phyloP scores from a whole-genome alignment of 768 basidiomycete species.

The Lyophyllum atratum region DNA sequence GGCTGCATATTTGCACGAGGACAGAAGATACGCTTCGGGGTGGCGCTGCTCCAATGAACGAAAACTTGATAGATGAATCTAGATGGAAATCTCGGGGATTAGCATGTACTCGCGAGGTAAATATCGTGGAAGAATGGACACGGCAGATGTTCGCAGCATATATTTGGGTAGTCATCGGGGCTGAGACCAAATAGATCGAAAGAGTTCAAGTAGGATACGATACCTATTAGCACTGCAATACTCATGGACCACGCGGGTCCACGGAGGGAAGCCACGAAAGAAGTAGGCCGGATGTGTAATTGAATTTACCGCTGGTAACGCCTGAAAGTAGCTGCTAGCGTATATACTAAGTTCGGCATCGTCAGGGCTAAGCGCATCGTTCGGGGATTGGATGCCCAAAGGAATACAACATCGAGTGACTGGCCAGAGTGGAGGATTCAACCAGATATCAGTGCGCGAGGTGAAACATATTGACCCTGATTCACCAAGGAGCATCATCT shows the following conservation, averaged over 20 bases:
- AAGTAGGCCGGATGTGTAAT: too few species aligned
- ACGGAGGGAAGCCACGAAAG: background rate
- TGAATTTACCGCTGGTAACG: too few species aligned
- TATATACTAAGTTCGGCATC: too few species aligned
- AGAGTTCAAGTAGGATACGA: background rate
- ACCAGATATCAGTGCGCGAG: background rate
- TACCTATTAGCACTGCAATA: background rate
- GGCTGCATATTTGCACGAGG: background rate
- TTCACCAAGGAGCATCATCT: background rate
- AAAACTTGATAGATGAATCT: background rate
- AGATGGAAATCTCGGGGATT: background rate
- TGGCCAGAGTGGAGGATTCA: background rate
- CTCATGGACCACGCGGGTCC: background rate
- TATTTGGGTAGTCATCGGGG: background rate
- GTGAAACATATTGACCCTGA: too few species aligned
- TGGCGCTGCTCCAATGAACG: constrained; percentile 5
- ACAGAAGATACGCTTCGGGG: background rate
- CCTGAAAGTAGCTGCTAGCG: too few species aligned
- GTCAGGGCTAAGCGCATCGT: too few species aligned
- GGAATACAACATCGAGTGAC: background rate
- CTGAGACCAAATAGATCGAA: background rate
- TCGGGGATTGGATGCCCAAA: too few species aligned
- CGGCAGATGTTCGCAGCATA: background rate
- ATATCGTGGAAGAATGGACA: background rate
- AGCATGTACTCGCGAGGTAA: background rate